Percentiles rank a stretch among this genome's conserved stretches.
phyloP scores from a whole-genome alignment of 2,329 filamentous ascomycete genomes.

The Dichotomopilus funicola region DNA sequence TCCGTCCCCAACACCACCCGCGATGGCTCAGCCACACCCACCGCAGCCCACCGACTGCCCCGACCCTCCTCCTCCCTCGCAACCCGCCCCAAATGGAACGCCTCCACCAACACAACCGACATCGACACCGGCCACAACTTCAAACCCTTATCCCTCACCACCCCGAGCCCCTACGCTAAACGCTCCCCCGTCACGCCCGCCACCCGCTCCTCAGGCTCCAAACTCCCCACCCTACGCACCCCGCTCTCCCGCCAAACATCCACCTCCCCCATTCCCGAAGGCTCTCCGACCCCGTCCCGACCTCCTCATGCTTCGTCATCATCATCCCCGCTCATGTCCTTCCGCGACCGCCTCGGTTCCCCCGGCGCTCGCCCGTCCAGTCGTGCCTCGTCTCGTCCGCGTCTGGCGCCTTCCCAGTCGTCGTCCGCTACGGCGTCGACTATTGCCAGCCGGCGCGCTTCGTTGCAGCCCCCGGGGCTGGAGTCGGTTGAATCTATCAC shows the following conservation, averaged over 20 bases:
- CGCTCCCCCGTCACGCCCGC: constrained; percentile 38
- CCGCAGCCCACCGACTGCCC: constrained; percentile 33
- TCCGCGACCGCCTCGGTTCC: constrained; percentile 46
- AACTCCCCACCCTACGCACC: constrained; percentile 43
- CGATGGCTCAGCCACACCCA: constrained; percentile 46
- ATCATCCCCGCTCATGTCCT: constrained; percentile 40
- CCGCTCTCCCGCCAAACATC: constrained; percentile 41
- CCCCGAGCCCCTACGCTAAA: constrained; percentile 51
- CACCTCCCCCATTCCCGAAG: constrained; percentile 41
- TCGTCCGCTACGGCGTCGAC: constrained; percentile 30
- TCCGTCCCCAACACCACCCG: constrained; percentile 33
- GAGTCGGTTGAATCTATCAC: constrained; percentile 28
- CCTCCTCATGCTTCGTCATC: constrained; percentile 41
- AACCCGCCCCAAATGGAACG: constrained; percentile 67
- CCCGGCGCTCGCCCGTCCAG: constrained; percentile 41
- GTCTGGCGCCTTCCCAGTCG: constrained; percentile 39
- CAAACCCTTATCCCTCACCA: constrained; percentile 54
- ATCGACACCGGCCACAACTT: constrained; percentile 64
- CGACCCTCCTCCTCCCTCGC: constrained; percentile 42
- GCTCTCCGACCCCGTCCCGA: constrained; percentile 44
- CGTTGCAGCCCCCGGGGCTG: constrained; percentile 41
- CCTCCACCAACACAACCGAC: constrained; percentile 56
- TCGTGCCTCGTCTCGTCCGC: constrained; percentile 39
- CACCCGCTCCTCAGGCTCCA: constrained; percentile 39
- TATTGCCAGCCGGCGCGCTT: constrained; percentile 42